These are phyloP conservation scores for Gracilariopsis chorda DNA, from an alignment of 23 red algal genomes.

Conservation along the genomic window DNA sequence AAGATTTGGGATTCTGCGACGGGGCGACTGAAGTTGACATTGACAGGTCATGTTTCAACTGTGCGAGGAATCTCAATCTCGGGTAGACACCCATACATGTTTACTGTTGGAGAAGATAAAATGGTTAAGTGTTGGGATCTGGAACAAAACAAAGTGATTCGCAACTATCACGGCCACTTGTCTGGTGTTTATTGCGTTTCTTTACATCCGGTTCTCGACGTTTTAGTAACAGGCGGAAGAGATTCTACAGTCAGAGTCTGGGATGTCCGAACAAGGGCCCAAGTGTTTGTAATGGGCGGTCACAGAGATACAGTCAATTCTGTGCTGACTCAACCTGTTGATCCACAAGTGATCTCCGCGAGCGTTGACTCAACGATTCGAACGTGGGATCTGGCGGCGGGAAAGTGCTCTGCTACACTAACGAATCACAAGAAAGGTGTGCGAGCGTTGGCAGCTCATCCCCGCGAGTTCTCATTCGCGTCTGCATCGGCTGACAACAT, in stretches of 20 bases:
- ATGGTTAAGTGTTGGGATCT: slow-evolving; percentile 96
- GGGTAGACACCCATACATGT: slow-evolving; percentile 81
- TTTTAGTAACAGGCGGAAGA: slow-evolving; percentile 82
- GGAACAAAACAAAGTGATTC: slow-evolving; percentile 90
- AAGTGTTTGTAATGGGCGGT: slow-evolving; percentile 70
- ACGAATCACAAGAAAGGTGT: slow-evolving; percentile 95
- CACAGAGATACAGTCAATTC: slow-evolving; percentile 78
- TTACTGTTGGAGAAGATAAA: slow-evolving; percentile 91
- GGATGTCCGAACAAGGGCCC: slow-evolving; percentile 81
- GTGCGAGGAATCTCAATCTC: slow-evolving; percentile 82
- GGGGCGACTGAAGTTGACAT: slow-evolving; percentile 80
- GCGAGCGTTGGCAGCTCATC: slow-evolving; percentile 71
- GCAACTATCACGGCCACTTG: slow-evolving; percentile 91
- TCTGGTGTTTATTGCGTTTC: slow-evolving; percentile 85
- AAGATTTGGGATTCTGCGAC: slow-evolving; percentile 92
- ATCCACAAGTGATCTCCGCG: slow-evolving; percentile 81
- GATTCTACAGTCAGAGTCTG: slow-evolving; percentile 88
- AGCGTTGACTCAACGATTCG: slow-evolving; percentile 82
- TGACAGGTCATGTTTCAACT: slow-evolving; percentile 87
- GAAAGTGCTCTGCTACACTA: slow-evolving; percentile 69
- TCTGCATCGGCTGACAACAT: slow-evolving; percentile 81
- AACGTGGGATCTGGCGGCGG: slow-evolving; percentile 93
- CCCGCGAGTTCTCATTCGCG: slow-evolving; percentile 72
- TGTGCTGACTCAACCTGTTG: slow-evolving; percentile 54
- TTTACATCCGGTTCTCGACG: slow-evolving; percentile 81